Conservation (phyloP, 306 rosid genomes). For the Elaeagnus macrophylla region DNA sequence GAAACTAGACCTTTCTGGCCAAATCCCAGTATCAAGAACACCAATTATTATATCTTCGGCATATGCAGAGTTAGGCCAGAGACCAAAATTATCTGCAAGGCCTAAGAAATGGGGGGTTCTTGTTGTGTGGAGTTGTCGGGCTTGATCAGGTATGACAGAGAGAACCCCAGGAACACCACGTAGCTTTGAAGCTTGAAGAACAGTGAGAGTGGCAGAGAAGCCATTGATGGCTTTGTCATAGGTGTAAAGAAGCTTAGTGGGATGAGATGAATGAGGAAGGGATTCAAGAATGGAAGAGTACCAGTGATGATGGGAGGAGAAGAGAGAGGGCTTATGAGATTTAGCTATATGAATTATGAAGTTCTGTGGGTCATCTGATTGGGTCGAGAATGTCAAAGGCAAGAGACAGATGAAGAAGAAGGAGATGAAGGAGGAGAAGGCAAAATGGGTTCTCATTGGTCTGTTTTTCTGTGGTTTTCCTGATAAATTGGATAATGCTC, state of each 20-base stretch:
- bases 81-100: constrained; percentile 40
- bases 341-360: constrained; percentile 68
- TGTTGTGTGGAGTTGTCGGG: constrained; percentile 73
- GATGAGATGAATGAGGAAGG: constrained; percentile 55
- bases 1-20: constrained; percentile 72
- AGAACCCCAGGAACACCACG: constrained; percentile 29
- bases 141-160: constrained; percentile 54
- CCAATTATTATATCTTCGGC: constrained; percentile 64
- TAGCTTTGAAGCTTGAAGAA: constrained; percentile 40
- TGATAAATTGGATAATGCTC: too few species aligned
- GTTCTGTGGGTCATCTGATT: constrained; percentile 35
- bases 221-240: constrained; percentile 50
- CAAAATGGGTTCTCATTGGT: not conserved
- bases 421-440: constrained; percentile 10
- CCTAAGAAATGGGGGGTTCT: constrained; percentile 58
- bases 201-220: constrained; percentile 54
- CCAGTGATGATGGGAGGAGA: constrained; percentile 52
- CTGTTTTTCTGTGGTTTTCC: too few species aligned
- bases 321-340: constrained; percentile 42
- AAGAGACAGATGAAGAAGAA: constrained; percentile 12
- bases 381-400: constrained; percentile 14
- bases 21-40: constrained; percentile 70
- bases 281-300: constrained; percentile 55
- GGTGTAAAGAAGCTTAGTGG: constrained; percentile 52
- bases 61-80: constrained; percentile 53